Base-by-base conservation (phyloP, 371 early-diverging fungal species). In the Blastocladiella emersonii region DNA sequence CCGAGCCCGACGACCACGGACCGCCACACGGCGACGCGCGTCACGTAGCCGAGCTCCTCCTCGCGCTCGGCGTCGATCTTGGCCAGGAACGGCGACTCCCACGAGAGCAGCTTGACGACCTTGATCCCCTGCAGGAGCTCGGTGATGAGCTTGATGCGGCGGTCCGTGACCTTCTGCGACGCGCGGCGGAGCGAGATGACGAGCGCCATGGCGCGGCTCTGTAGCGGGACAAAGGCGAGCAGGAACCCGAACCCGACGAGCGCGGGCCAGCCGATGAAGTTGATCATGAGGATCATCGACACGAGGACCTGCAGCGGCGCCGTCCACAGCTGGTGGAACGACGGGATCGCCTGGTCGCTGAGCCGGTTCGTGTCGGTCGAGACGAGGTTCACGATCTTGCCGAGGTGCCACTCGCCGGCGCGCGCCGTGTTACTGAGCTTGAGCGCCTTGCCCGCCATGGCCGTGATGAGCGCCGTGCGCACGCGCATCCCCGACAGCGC, bases 321-420 rank as follows among this genome's bases (percentile, higher is more conserved):
- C 27, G 59, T 74, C 36, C 82, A 71, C 15, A 59, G 34, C 37
- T 8, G 8, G 44, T 59, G 59, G 4, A 59, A 13, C n/a, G 80
- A 81, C 25, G 59, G 59, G 25, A 30, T 32, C 10, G 10, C 34
- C 35, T 30, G 8, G 7, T 51, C 53, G n/a, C n/a, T n/a, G 32
- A 93, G 76, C 49, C 88, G 79, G 45, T 77, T 74, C 7, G 85
- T 68, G 66, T 95, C 94, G 1, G 91, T 85, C n/a, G 91, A 85
- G 71, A 93, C 85, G 62, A 95, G 67, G 68, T 89, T 94, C 66
- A 87, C 86, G 61, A 94, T 78, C 34, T 81, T 82, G 32, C 93
- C 93, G 8, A 77, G 73, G 37, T 78, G 76, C 25, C 25, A 61
- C 15, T 61, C 61, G 36, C 27, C 51, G 43, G 39, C 48, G 27